These are phyloP conservation scores for barrel medic (Medicago truncatula) DNA, from an alignment of 306 rosid species.

Conservation along the genomic window MtrunA17r5.0-ANR NC_053045.1:32106501-32107000, in stretches of 20 bases:
- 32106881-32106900: constrained; percentile 78
- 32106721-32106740: not conserved
- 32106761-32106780: not conserved
- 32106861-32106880: constrained; percentile 76
- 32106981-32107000: too few relatives aligned
- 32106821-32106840: not conserved
- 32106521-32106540: too few relatives aligned
- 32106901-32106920: constrained; percentile 87
- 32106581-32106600: too few relatives aligned
- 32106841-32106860: constrained; percentile 54
- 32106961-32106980: too few relatives aligned
- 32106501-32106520: too few relatives aligned
- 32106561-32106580: too few relatives aligned
- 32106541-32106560: too few relatives aligned
- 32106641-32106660: not conserved
- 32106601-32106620: too few relatives aligned
- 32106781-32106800: not conserved
- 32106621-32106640: too few relatives aligned
- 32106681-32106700: not conserved
- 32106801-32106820: too few relatives aligned
- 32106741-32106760: not conserved
- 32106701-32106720: not conserved
- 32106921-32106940: constrained; percentile 89
- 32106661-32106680: not conserved
- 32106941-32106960: too few relatives aligned